Base-by-base conservation (phyloP, 768 basidiomycete species). In the Pseudohyphozyma bogoriensis region DNA sequence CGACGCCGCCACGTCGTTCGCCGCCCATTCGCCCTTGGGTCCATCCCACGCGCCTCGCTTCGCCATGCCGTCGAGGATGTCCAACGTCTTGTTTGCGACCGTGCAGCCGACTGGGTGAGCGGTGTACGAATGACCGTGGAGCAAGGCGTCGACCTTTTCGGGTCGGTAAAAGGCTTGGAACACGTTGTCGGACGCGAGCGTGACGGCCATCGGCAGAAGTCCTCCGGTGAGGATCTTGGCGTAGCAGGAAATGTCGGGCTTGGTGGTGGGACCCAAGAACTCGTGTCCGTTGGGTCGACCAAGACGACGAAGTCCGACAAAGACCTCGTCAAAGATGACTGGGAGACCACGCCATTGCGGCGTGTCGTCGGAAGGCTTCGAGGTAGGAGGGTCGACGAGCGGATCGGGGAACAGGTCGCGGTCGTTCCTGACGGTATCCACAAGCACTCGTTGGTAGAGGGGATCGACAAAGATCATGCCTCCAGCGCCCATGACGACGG, bases 401-500 rank as follows among this genome's bases (percentile, higher is more conserved):
- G 62, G 58, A 72, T 72, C 35, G 70, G 69, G 29, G 62, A 74
- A 75, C n/a, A 74, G 63, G 51, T 69, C 67, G n/a, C 51, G 65
- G 58, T 65, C 78, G 73, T 59, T 59, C 35, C 93, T 83, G 8
- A 88, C 86, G 4, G 82, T 79, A 68, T 95, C 89, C 42, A 96
- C 76, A 65, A 97, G 73, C 33, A 90, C 77, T 31, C 88, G 81
- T 72, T 97, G 93, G 79, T 93, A 96, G 45, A 97, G 82, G 12
- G 93, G 93, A 71, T 97, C 93, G 29, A 96, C 89, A 70, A 96
- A 96, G 33, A 90, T 78, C 93, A 96, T 96, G 0, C 93, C 93
- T 1, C 89, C 93, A 0, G 93, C 91, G 18, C 93, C 93, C 81
- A 97, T 86, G 29, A 91, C 81, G 28, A 92, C 78, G 0, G 93